Conservation (phyloP, 352 stramenopile genomes). For the Aphanomyces cochlioides region DNA sequence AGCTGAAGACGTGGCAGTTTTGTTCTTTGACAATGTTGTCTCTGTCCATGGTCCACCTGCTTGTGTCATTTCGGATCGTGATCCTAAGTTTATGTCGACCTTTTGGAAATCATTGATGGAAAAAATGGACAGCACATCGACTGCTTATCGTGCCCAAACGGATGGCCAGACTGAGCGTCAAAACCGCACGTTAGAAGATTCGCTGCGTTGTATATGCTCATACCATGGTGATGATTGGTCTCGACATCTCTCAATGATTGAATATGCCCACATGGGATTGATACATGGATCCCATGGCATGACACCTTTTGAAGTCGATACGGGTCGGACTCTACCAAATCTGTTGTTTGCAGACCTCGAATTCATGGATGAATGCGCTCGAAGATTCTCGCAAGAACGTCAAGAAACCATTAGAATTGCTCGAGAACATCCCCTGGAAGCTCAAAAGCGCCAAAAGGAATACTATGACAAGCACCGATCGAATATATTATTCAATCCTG, state of each 20-base stretch:
- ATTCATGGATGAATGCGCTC: not conserved
- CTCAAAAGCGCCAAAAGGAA: conserved; percentile 4
- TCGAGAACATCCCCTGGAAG: not conserved
- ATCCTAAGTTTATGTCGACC: not conserved
- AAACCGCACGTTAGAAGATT: conserved; percentile 29
- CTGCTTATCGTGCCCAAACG: conserved; percentile 28
- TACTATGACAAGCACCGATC: conserved; percentile 22
- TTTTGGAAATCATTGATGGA: not conserved
- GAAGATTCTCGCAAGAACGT: not conserved
- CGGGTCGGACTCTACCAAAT: conserved; percentile 11
- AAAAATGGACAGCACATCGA: conserved; percentile 16
- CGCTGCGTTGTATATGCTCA: conserved; percentile 32
- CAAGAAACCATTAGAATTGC: not conserved
- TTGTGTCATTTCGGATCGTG: not conserved
- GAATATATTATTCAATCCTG: conserved; percentile 5
- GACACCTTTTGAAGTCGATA: conserved; percentile 36
- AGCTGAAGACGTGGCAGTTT: not conserved
- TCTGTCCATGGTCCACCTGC: not conserved
- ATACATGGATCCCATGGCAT: conserved; percentile 24
- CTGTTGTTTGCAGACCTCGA: not conserved
- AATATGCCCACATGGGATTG: conserved; percentile 34
- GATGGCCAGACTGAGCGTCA: conserved; percentile 32
- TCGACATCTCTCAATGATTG: conserved; percentile 29
- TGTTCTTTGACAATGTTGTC: not conserved
- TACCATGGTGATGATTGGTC: conserved; percentile 34